Evolutionary conservation across 257 asterid genomes (phyloP), one percentile per base, ranked within the genome.

Genomic region (Osmanthus fragrans): DNA sequence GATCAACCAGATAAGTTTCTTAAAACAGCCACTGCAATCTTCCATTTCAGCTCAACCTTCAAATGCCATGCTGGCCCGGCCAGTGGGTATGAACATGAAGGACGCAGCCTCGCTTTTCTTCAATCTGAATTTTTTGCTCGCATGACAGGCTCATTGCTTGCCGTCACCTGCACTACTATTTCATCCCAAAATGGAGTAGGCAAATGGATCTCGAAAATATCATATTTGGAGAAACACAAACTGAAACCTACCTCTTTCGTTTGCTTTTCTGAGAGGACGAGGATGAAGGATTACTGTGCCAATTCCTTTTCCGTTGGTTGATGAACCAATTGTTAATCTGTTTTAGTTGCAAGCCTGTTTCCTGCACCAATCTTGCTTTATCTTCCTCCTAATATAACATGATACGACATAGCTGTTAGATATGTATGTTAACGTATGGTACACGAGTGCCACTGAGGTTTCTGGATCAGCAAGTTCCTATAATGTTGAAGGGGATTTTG

Each of bases 301-400:
- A 87, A 54, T 87, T 87, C 76, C 90, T 80, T 71, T 87, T 87
- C n/a, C 90, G 36, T 76, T 85, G 89, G 83, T 85, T 85, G 76
- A 85, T 85, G 77, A 85, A 85, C 89, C 89, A 85, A 23, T 87
- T 87, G 39, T 87, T 87, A 36, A 87, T 87, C 82, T 87, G 90
- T 69, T 87, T 87, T 3, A 87, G 82, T 66, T 87, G 90, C 74
- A 87, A 79, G 12, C 90, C 90, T 0, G 90, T 87, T 71, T 87
- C 87, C 75, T 82, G 88, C 73, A 87, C 90, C 36, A 87, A 79
- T 73, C 84, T 87, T 18, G 87, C 84, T 78, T 87, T 87, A 76
- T 87, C 90, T 71, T 87, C 90, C 82, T 87, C 90, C 90, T 87
- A 65, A 21, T 19, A 54, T 2, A 30, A 40, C 34, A 33, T 0